A percentile compares a stretch with the other conserved stretches of the same genome.
Evolutionary conservation across 192 early-diverging fungal species (phyloP).

Genomic region (Coemansia sp.): DNA sequence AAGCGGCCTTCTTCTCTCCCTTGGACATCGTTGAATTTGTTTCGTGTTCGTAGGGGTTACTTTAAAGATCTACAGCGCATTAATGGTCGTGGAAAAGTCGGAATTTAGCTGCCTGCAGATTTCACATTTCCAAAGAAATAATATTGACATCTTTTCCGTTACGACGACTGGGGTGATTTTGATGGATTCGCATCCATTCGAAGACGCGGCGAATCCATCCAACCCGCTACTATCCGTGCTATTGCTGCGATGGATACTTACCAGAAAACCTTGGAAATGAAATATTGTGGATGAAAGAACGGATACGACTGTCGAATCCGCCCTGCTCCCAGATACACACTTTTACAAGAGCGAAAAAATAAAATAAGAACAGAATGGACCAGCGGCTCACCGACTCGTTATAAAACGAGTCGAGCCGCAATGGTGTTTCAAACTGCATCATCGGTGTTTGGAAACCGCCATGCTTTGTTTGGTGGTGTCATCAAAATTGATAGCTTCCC

Average conservation of each 20-base stretch:
- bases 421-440: no score
- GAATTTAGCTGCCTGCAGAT: neutral
- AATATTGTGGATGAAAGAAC: neutral
- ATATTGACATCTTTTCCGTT: no score
- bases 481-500: no score
- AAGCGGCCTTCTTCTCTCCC: slow-evolving; percentile 89
- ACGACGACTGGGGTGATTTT: no score
- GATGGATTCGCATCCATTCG: neutral
- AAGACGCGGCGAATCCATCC: no score
- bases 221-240: no score
- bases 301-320: neutral
- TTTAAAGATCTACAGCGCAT: slow-evolving; percentile 42
- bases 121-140: neutral
- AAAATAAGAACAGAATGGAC: no score
- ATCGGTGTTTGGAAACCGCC: no score
- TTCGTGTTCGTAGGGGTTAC: slow-evolving; percentile 48
- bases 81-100: neutral
- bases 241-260: slow-evolving; percentile 1
- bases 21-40: slow-evolving; percentile 40
- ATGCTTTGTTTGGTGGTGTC: no score
- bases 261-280: slow-evolving; percentile 8
- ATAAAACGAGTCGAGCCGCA: no score
- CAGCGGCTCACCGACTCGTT: no score
- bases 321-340: neutral
- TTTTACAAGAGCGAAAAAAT: no score